phyloP scores from a whole-genome alignment of 164 flowering plant species.

The Nymphaea colorata region DNA sequence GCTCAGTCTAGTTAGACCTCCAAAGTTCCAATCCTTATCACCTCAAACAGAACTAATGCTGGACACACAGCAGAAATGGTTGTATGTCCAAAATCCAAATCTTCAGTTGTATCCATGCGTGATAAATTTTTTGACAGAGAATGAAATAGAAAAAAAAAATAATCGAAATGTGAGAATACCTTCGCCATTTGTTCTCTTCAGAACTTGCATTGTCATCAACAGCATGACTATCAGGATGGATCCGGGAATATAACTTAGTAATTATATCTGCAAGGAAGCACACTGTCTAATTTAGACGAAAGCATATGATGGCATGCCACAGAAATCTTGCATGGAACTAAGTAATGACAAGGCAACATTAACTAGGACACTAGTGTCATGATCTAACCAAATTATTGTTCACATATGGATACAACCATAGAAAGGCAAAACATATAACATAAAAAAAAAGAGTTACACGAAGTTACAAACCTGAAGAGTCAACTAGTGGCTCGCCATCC shows the following conservation, averaged over 20 bases:
- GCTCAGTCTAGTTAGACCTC: no score
- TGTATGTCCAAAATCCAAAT: no score
- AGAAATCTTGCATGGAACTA: background rate
- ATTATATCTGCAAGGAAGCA: constrained; percentile 44
- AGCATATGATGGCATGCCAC: background rate
- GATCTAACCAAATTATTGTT: background rate
- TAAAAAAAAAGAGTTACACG: background rate
- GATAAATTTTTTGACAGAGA: background rate
- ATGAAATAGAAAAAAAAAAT: background rate
- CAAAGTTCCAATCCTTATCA: no score
- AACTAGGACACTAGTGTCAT: background rate
- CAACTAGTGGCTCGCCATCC: constrained; percentile 73
- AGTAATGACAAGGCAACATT: background rate
- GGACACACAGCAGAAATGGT: no score
- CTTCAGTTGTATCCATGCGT: no score
- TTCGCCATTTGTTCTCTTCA: constrained; percentile 81
- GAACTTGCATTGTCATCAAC: constrained; percentile 17
- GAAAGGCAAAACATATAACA: background rate
- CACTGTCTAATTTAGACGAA: background rate
- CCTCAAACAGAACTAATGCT: no score
- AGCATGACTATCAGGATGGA: constrained; percentile 20
- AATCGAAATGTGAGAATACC: constrained; percentile 19
- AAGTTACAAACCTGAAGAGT: constrained; percentile 66
- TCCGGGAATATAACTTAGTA: constrained; percentile 34
- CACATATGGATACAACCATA: background rate